Base-by-base conservation (phyloP, 768 basidiomycete genomes). In the Boletus sp. region DNA sequence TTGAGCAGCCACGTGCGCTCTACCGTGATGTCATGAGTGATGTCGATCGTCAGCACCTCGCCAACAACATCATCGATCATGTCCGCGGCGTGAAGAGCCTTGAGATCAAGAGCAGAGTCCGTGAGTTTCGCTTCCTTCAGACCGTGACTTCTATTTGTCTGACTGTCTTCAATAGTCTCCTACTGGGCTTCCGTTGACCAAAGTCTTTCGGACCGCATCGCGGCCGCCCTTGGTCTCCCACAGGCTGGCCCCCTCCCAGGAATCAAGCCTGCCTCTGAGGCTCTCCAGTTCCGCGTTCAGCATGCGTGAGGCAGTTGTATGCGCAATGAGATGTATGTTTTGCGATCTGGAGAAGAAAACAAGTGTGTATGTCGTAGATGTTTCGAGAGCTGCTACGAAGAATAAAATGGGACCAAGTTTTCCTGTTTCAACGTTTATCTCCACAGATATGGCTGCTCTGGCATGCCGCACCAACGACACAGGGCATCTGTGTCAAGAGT, bases 101-200 rank as follows among this genome's bases (percentile, higher is more conserved):
- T 2, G 78, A 75, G 49, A 78, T 91, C 70, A 85, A 81, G 71
- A 78, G 77, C 17, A 80, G 83, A 66, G 84, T 89, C 70, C 77
- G 90, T 91, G 73, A 53, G 87, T 80, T 15, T 20, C 30, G 2
- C 28, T 52, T 42, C 33, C 20, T 51, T 42, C 36, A 28, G 17
- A 40, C 9, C 33, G 20, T 4, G 20, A 30, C 5, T 10, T 37
- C 15, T 24, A 11, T 53, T 42, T 40, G 18, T 54, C 52, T 59
- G 45, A 58, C 33, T 9, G 18, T 47, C 32, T 51, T 36, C 54
- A 7, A 42, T 51, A 90, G 89, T 92, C 39, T 81, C 87, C 30
- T 86, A 89, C 58, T 94, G 87, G 82, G 86, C 90, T 41, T 84
- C 83, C 50, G 85, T 97, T 55, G 82, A 89, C 69, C 87, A 90